Conservation (phyloP, 2,329 filamentous ascomycete genomes). For the Ceratocystiopsis sp. region DNA sequence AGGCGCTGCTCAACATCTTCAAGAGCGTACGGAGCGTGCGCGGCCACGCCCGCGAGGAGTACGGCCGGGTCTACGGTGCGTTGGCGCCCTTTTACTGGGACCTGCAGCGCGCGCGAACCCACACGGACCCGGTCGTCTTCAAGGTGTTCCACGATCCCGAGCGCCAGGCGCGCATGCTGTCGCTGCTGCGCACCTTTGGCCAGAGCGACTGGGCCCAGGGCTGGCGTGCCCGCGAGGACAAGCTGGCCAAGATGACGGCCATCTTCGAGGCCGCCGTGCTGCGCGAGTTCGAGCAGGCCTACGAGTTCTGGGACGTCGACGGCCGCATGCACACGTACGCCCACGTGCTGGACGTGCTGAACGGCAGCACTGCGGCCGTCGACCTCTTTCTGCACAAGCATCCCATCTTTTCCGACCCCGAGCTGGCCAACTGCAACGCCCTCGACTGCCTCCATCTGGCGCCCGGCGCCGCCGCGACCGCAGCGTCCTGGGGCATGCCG, state of each 20-base stretch:
- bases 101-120: constrained; percentile 51
- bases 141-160: constrained; percentile 75
- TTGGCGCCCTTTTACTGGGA: constrained; percentile 81
- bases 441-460: constrained; percentile 66
- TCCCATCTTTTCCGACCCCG: constrained; percentile 59
- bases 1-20: constrained; percentile 51
- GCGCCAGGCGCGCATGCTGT: constrained; percentile 75
- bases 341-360: constrained; percentile 64
- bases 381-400: constrained; percentile 85
- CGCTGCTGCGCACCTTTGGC: constrained; percentile 62
- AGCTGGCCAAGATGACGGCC: constrained; percentile 54
- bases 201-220: constrained; percentile 67
- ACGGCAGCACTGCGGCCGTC: constrained; percentile 60
- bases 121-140: constrained; percentile 71
- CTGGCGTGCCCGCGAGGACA: constrained; percentile 52
- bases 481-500: constrained; percentile 23
- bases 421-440: constrained; percentile 48
- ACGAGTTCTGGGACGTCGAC: constrained; percentile 75
- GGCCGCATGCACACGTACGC: constrained; percentile 82
- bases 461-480: constrained; percentile 11
- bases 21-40: constrained; percentile 59
- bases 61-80: constrained; percentile 76
- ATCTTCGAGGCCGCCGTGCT: constrained; percentile 86
- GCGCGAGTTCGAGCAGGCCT: constrained; percentile 83
- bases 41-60: constrained; percentile 75